Conservation (phyloP, 2,329 filamentous ascomycete species). For the Tolypocladium ovalisporum region DNA sequence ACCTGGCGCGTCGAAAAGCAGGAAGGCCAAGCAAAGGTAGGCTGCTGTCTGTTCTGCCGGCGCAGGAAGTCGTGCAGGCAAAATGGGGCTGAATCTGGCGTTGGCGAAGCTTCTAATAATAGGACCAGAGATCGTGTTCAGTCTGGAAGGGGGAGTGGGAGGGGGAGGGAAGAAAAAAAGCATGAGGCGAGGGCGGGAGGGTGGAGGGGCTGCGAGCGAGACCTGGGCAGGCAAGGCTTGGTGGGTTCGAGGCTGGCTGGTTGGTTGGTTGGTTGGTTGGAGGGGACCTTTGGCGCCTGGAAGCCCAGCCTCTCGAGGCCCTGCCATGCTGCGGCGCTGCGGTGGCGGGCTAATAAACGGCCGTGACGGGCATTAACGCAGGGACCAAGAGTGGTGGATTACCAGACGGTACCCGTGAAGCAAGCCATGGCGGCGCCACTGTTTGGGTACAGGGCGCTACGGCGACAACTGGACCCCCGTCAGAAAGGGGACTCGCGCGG, state of each 20-base stretch:
- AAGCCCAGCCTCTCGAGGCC: neutral
- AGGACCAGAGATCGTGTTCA: constrained; percentile 33
- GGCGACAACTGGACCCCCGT: neutral
- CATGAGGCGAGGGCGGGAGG: constrained; percentile 2
- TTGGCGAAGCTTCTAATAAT: constrained; percentile 41
- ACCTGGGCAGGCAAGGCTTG: neutral
- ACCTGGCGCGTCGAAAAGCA: neutral
- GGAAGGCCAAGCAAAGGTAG: neutral
- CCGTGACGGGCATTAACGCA: neutral
- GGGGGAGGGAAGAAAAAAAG: constrained; percentile 11
- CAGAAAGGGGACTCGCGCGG: neutral
- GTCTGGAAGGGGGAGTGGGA: constrained; percentile 13
- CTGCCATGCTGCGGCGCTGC: neutral
- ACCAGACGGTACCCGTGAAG: neutral
- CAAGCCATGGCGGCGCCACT: neutral
- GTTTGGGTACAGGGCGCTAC: neutral
- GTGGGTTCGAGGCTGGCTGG: neutral
- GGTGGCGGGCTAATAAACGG: neutral
- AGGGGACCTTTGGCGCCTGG: neutral
- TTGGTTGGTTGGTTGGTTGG: neutral
- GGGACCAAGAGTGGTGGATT: neutral
- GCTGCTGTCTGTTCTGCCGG: constrained; percentile 5
- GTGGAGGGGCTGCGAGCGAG: neutral
- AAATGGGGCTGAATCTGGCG: constrained; percentile 39
- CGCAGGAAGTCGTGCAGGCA: constrained; percentile 11